Base-by-base conservation (phyloP, 495 filamentous ascomycete species). In the Aspergillus biplanus region DNA sequence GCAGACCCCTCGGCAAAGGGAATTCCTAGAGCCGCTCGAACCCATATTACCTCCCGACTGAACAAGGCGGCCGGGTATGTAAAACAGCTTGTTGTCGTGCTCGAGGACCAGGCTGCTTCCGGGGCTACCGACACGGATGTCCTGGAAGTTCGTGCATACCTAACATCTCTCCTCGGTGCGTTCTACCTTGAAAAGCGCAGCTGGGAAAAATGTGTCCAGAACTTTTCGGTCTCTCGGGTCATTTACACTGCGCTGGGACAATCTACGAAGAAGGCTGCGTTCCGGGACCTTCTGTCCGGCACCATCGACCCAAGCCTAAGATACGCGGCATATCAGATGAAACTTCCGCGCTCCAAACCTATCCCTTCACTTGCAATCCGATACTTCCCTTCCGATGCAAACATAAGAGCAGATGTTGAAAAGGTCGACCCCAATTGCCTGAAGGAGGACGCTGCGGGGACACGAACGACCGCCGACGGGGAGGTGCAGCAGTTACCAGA, bases 281-380 rank as follows among this genome's bases (percentile, higher is more conserved):
- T 91, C 76, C 89, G 89, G 57, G 95, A 99, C 48, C 82, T 97
- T 16, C 78, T 98, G 37, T 86, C 90, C 12, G 87, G 88, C 62
- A 96, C 89, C 31, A 87, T 97, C 52, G 96, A 99, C 69, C 93
- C 94, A 7, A 97, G 93, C 60, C 90, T 98, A 65, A 88, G 93
- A 55, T 98, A 94, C 75, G 92, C 92, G 4, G 93, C 96, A 6
- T 98, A 98, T 75, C 91, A 97, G 71, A 78, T 89, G 73, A 91
- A 92, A 70, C 81, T 96, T 7, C 89, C 94, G 0, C 86, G 95
- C 18, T 96, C 90, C 7, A 85, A 91, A 60, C 89, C 92, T 11
- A 87, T 96, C 39, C 80, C 90, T 1, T 84, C 86, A 5, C 88
- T 98, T 58, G 88, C 93, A 5, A 87, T 87, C 63, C 87, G 88